These are phyloP conservation scores for Purpureocillium lavendulum DNA, from an alignment of 2,329 filamentous ascomycete genomes.

Conservation along the genomic window DNA sequence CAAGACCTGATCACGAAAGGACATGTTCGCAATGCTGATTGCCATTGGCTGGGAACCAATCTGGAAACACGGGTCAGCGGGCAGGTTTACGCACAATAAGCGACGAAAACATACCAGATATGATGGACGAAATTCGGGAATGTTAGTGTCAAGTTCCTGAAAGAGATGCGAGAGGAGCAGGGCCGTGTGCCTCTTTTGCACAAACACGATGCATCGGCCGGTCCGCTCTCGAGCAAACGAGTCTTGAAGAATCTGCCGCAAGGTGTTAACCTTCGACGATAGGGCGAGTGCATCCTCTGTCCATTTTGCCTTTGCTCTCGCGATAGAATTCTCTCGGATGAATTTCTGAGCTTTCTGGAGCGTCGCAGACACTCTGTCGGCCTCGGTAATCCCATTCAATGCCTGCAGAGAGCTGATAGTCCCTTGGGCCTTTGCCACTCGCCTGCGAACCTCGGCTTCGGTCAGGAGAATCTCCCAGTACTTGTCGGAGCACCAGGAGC, in stretches of 20 bases:
- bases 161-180: conserved; percentile 64
- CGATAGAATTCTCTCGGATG: conserved; percentile 36
- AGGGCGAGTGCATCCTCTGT: conserved; percentile 29
- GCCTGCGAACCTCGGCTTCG: conserved; percentile 51
- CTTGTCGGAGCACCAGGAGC: conserved; percentile 76
- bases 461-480: conserved; percentile 67
- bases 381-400: conserved; percentile 8
- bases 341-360: conserved; percentile 51
- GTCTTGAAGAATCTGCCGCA: conserved; percentile 51
- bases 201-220: conserved; percentile 74
- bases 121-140: conserved; percentile 50
- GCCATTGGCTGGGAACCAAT: conserved; percentile 19
- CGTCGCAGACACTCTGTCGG: conserved; percentile 42
- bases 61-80: conserved; percentile 10
- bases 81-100: not conserved
- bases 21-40: conserved; percentile 51
- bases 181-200: conserved; percentile 70
- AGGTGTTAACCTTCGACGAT: conserved; percentile 63
- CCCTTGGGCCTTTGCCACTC: conserved; percentile 38
- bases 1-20: conserved; percentile 65
- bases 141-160: conserved; percentile 40
- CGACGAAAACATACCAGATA: conserved; percentile 45
- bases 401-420: conserved; percentile 30
- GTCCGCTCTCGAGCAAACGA: conserved; percentile 53
- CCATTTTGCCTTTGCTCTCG: not conserved